phyloP scores from a whole-genome alignment of 305 asterid genomes.

The Fraxinus paxiana region DNA sequence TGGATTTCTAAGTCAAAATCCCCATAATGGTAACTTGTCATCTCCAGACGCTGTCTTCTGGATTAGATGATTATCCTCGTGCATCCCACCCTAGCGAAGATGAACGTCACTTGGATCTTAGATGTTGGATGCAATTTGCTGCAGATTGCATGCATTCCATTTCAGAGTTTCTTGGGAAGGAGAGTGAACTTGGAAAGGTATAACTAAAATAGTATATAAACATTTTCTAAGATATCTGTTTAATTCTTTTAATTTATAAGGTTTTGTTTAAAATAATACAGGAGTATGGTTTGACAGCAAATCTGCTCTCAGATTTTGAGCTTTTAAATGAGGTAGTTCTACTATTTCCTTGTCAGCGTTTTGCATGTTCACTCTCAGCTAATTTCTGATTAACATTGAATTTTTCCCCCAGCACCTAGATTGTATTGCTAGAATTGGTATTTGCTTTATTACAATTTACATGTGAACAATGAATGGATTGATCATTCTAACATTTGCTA shows the following conservation, averaged over 20 bases:
- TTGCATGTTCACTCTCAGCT: background rate
- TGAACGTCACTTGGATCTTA: conserved; percentile 93
- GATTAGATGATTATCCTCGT: conserved; percentile 98
- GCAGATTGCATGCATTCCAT: conserved; percentile 94
- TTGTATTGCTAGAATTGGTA: background rate
- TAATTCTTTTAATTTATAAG: conserved; percentile 11
- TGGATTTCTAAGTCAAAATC: conserved; percentile 20
- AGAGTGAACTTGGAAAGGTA: conserved; percentile 59
- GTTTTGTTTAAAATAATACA: conserved; percentile 42
- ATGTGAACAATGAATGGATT: background rate
- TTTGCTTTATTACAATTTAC: background rate
- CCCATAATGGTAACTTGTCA: conserved; percentile 20
- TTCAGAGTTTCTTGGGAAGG: conserved; percentile 61
- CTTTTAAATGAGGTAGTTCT: conserved; percentile 67
- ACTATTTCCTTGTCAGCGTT: background rate
- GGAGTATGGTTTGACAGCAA: conserved; percentile 67
- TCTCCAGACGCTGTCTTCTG: conserved; percentile 82
- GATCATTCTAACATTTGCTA: background rate
- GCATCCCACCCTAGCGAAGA: conserved; percentile 96
- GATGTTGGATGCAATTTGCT: conserved; percentile 98
- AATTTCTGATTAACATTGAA: background rate
- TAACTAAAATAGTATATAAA: background rate
- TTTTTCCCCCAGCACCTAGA: background rate
- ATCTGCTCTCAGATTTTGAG: conserved; percentile 80
- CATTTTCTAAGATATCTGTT: conserved; percentile 1